phyloP scores from a whole-genome alignment of 345 rosid species.

The Microthlaspi erraticum region DNA sequence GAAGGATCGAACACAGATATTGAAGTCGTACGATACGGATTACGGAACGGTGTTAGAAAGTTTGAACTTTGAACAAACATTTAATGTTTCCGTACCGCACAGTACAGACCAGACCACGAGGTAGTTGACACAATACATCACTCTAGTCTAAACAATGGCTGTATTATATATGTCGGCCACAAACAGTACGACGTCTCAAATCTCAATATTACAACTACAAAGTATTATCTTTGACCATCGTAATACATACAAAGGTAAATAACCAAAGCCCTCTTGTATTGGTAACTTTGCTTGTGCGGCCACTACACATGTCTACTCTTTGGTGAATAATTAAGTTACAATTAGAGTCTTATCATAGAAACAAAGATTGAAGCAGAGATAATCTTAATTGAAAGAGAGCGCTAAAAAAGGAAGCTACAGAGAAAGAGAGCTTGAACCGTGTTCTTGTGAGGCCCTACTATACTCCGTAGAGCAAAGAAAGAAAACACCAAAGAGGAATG shows the following conservation, averaged over 20 bases:
- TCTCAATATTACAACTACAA: not conserved
- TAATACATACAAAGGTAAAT: conserved; percentile 17
- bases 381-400: conserved; percentile 11
- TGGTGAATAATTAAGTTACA: not conserved
- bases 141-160: conserved; percentile 12
- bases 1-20: not conserved
- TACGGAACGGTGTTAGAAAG: conserved; percentile 24
- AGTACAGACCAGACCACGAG: conserved; percentile 39
- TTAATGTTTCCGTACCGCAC: conserved; percentile 37
- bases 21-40: conserved; percentile 10
- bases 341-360: not conserved
- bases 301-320: conserved; percentile 1
- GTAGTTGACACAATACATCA: conserved; percentile 28
- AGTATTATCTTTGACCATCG: conserved; percentile 19
- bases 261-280: conserved; percentile 10
- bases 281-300: conserved; percentile 9
- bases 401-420: conserved; percentile 29
- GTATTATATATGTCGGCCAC: conserved; percentile 26
- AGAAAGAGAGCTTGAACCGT: conserved; percentile 39
- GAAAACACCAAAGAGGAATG: conserved; percentile 10
- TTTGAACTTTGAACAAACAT: conserved; percentile 24
- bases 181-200: not conserved
- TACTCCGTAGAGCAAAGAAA: conserved; percentile 22
- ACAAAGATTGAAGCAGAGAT: conserved; percentile 14
- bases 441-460: conserved; percentile 31